These are phyloP conservation scores for Tephrocybe sp. DNA, from an alignment of 768 basidiomycete genomes.

Conservation along the genomic window DNA sequence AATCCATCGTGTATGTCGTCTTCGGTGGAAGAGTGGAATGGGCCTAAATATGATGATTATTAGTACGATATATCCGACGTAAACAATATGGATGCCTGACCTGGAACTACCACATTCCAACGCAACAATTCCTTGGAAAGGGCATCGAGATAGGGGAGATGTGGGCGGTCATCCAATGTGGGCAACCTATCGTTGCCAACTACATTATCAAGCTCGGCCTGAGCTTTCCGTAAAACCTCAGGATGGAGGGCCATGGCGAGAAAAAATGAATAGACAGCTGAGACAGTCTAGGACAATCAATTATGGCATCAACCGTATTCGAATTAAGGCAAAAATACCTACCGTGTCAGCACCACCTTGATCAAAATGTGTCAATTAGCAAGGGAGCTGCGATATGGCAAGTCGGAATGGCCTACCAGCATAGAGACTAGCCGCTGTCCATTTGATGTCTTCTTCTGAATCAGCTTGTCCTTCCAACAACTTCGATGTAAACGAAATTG, in stretches of 20 bases:
- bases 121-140: constrained; percentile 54
- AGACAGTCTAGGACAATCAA: constrained; percentile 45
- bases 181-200: constrained; percentile 58
- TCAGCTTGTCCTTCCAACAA: constrained; percentile 49
- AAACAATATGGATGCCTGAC: constrained; percentile 47
- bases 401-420: constrained; percentile 30
- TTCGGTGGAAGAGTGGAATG: constrained; percentile 51
- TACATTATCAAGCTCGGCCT: constrained; percentile 56
- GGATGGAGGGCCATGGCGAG: constrained; percentile 57
- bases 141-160: constrained; percentile 58
- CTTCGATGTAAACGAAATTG: constrained; percentile 55
- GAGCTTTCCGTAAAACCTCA: constrained; percentile 54
- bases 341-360: constrained; percentile 56
- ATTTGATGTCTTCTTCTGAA: constrained; percentile 66
- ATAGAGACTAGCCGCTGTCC: constrained; percentile 54
- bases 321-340: constrained; percentile 14
- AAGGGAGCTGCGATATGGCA: not conserved
- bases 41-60: constrained; percentile 26
- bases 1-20: constrained; percentile 62
- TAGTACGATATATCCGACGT: not conserved
- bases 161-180: constrained; percentile 50
- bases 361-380: not conserved
- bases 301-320: not conserved
- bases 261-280: constrained; percentile 56
- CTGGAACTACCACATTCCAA: constrained; percentile 43